Evolutionary conservation across 2,329 filamentous ascomycete genomes (phyloP).

Genomic region (Xylariales sp.): DNA sequence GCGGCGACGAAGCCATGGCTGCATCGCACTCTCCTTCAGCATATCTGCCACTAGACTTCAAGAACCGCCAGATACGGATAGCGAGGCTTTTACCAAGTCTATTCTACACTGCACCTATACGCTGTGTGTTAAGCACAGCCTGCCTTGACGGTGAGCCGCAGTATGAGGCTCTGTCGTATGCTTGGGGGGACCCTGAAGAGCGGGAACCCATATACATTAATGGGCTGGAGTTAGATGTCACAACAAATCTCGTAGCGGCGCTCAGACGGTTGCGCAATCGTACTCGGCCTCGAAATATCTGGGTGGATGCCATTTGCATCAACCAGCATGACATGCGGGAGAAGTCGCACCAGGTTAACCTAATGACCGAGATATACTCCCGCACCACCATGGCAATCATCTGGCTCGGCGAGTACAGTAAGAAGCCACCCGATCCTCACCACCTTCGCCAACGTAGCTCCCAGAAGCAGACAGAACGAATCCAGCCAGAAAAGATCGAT

Average conservation of each 20-base stretch:
- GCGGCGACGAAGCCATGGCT: too few relatives aligned
- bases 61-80: neutral
- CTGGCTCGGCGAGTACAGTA: constrained; percentile 3
- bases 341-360: constrained; percentile 4
- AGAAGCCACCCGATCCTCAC: too few relatives aligned
- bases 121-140: neutral
- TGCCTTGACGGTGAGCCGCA: neutral
- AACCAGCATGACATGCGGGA: neutral
- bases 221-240: neutral
- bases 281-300: neutral
- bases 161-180: constrained; percentile 5
- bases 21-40: too few relatives aligned
- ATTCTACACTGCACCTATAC: neutral
- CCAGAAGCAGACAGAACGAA: too few relatives aligned
- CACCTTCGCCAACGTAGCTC: too few relatives aligned
- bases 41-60: neutral
- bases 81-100: neutral
- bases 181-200: constrained; percentile 4
- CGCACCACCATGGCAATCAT: neutral
- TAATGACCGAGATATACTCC: constrained; percentile 3
- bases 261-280: neutral
- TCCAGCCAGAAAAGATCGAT: too few relatives aligned
- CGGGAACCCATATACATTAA: neutral
- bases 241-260: constrained; percentile 3
- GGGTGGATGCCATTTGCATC: constrained; percentile 6